Evolutionary conservation across 2,329 filamentous ascomycete genomes (phyloP).

Genomic region (Calonectria pseudoreteaudii): DNA sequence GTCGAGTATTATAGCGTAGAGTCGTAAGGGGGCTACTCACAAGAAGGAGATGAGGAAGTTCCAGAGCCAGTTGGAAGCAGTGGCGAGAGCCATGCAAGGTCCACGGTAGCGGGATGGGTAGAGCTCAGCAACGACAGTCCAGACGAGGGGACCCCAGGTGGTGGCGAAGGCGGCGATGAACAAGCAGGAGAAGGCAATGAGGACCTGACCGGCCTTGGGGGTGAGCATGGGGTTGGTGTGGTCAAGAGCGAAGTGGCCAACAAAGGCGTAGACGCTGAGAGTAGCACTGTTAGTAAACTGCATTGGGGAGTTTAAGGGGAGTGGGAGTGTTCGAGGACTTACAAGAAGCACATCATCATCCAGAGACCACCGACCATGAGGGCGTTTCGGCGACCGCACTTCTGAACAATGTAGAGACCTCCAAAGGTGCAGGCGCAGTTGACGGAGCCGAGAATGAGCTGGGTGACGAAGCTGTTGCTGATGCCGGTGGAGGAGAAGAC

Average conservation of each 20-base stretch:
- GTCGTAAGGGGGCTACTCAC: slow-evolving; percentile 44
- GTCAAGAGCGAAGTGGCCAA: slow-evolving; percentile 60
- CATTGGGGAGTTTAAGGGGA: too few species aligned
- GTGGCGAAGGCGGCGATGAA: slow-evolving; percentile 76
- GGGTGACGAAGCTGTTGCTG: slow-evolving; percentile 73
- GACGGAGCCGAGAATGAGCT: slow-evolving; percentile 75
- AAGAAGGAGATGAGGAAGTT: slow-evolving; percentile 70
- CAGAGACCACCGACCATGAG: slow-evolving; percentile 73
- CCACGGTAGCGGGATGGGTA: slow-evolving; percentile 70
- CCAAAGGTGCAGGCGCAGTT: slow-evolving; percentile 75
- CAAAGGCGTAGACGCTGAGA: slow-evolving; percentile 59
- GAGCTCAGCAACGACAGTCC: slow-evolving; percentile 73
- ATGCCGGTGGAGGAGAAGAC: slow-evolving; percentile 76
- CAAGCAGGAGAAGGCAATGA: slow-evolving; percentile 77
- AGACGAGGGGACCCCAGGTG: slow-evolving; percentile 78
- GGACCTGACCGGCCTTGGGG: slow-evolving; percentile 64
- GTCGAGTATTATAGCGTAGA: background rate
- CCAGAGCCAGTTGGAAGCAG: slow-evolving; percentile 72
- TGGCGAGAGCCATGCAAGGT: slow-evolving; percentile 66
- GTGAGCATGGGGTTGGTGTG: slow-evolving; percentile 55
- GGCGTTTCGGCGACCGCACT: slow-evolving; percentile 71
- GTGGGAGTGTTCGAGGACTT: too few species aligned
- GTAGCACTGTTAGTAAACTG: background rate
- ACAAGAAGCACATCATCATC: slow-evolving; percentile 67
- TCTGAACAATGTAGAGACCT: slow-evolving; percentile 74